These are phyloP conservation scores for Sedum album DNA, from an alignment of 164 flowering plant species.

Conservation along the genomic window DNA sequence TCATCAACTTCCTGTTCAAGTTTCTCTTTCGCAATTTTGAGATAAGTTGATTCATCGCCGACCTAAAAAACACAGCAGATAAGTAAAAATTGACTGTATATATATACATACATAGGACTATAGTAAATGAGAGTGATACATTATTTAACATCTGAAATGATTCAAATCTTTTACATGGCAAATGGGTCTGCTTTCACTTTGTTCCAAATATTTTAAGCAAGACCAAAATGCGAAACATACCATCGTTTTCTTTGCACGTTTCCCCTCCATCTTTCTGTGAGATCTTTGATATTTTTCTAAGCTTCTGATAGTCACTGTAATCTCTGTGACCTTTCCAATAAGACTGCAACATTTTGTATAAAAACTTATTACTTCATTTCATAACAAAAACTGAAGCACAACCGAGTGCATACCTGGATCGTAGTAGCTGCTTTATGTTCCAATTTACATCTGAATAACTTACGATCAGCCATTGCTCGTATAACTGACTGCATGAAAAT, in stretches of 20 bases:
- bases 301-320: constrained; percentile 41
- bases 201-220: background rate
- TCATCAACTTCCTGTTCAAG: constrained; percentile 32
- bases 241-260: constrained; percentile 8
- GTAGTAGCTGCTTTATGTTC: constrained; percentile 43
- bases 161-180: background rate
- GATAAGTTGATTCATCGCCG: constrained; percentile 23
- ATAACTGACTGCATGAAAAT: constrained; percentile 57
- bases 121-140: background rate
- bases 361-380: background rate
- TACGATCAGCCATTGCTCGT: constrained; percentile 59
- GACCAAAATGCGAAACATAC: background rate
- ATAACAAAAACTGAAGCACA: background rate
- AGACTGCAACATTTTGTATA: constrained; percentile 37
- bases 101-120: background rate
- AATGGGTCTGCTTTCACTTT: background rate
- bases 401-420: constrained; percentile 49
- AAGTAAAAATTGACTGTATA: constrained; percentile 8
- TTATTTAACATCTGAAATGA: background rate
- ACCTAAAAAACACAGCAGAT: constrained; percentile 18
- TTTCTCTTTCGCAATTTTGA: constrained; percentile 25
- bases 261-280: constrained; percentile 69
- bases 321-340: constrained; percentile 58
- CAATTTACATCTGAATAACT: constrained; percentile 40
- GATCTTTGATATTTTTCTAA: constrained; percentile 41